Percentiles rank a stretch among this genome's conserved stretches.
Conservation (phyloP, 2,329 filamentous ascomycete species). For the Arthrocladium fulminans region DNA sequence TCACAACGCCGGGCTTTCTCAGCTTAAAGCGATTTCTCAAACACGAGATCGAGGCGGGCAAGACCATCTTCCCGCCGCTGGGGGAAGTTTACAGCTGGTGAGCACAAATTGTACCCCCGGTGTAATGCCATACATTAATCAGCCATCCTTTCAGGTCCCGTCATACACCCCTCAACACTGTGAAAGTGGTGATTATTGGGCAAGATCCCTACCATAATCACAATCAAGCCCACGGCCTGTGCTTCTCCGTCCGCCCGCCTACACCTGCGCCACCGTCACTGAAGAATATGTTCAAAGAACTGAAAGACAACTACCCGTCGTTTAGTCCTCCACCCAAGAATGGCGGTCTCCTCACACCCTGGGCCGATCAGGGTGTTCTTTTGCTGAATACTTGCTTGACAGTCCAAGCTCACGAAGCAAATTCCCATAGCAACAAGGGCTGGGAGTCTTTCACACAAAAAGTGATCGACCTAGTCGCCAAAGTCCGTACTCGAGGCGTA, state of each 20-base stretch:
- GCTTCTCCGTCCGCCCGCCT: slow-evolving; percentile 87
- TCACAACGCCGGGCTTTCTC: slow-evolving; percentile 70
- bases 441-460: slow-evolving; percentile 93
- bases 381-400: slow-evolving; percentile 93
- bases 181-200: slow-evolving; percentile 88
- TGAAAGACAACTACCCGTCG: slow-evolving; percentile 77
- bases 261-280: slow-evolving; percentile 83
- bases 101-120: slow-evolving; percentile 19
- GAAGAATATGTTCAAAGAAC: slow-evolving; percentile 82
- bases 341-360: slow-evolving; percentile 76
- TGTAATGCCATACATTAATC: not conserved
- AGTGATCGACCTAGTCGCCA: slow-evolving; percentile 77
- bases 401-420: slow-evolving; percentile 79
- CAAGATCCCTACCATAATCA: slow-evolving; percentile 96
- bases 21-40: slow-evolving; percentile 80
- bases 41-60: slow-evolving; percentile 61
- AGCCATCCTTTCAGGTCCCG: slow-evolving; percentile 62
- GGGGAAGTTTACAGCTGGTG: slow-evolving; percentile 94
- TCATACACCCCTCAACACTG: slow-evolving; percentile 76
- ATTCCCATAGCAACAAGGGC: slow-evolving; percentile 73
- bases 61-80: slow-evolving; percentile 77
- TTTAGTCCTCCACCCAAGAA: slow-evolving; percentile 69
- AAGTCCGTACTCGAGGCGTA: slow-evolving; percentile 67
- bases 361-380: slow-evolving; percentile 87
- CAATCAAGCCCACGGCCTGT: slow-evolving; percentile 92